A percentile compares a stretch with the other conserved stretches of the same genome.
Evolutionary conservation across 208 protist genomes (phyloP).

Genomic region (Angomonas desouzai): DNA sequence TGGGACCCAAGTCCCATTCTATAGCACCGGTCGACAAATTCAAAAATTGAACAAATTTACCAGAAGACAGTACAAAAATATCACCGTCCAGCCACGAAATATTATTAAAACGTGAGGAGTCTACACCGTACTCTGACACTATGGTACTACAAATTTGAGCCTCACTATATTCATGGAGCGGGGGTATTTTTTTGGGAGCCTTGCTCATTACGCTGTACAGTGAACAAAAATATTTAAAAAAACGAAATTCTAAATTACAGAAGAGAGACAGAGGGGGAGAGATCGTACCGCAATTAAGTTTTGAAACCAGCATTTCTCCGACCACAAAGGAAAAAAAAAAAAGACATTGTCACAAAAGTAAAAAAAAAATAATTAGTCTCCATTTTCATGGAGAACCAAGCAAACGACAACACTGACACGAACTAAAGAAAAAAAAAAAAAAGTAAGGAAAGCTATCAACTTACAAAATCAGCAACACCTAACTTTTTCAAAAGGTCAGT

Average conservation of each 20-base stretch:
- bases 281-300: too few species aligned
- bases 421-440: not conserved
- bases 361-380: too few species aligned
- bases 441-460: not conserved
- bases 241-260: too few species aligned
- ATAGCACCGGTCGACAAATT: slow-evolving; percentile 41
- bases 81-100: slow-evolving; percentile 50
- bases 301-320: not conserved
- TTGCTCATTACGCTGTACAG: not conserved
- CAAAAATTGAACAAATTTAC: slow-evolving; percentile 84
- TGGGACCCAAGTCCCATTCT: slow-evolving; percentile 35
- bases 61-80: slow-evolving; percentile 61
- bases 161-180: slow-evolving; percentile 64
- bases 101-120: slow-evolving; percentile 62
- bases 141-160: slow-evolving; percentile 13
- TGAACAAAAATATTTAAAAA: slow-evolving; percentile 17
- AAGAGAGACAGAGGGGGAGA: too few species aligned
- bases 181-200: slow-evolving; percentile 12
- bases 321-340: not conserved
- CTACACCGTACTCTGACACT: slow-evolving; percentile 64
- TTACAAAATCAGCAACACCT: too few species aligned
- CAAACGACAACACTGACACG: too few species aligned
- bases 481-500: slow-evolving; percentile 26
- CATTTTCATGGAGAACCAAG: too few species aligned
- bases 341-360: not conserved